Evolutionary conservation across 2,329 filamentous ascomycete genomes (phyloP), one percentile per base, ranked within the genome.

Genomic region (Colletotrichum destructivum): DNA sequence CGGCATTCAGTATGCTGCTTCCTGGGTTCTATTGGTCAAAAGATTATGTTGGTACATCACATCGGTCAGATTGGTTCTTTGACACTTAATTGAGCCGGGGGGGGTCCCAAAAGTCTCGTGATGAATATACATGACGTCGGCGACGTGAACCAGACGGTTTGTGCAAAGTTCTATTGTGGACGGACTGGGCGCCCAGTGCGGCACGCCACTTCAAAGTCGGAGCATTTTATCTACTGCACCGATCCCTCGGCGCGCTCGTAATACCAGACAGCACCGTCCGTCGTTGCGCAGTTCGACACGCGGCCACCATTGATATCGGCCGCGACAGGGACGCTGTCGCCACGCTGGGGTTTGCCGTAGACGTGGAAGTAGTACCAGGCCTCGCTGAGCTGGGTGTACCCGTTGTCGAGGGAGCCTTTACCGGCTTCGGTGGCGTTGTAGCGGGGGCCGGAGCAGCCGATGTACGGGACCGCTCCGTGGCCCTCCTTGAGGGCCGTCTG

Each of bases 301-400:
- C 81, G 83, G 5, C 85, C 84, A 0, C 86, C 88, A 66, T 87
- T 85, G 3, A 85, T 82, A 65, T 81, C 80, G 9, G 82, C 82
- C n/a, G 80, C 77, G 12, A 85, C 77, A 6, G 85, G 83, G 31
- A 87, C 76, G 12, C 81, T 84, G 51, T 86, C 79, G 2, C 82
- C 83, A 66, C 85, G 81, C 81, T 92, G 91, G 8, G 89, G 86
- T 18, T 84, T 79, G 4, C 90, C 90, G 66, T 84, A 85, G 63
- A 88, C 87, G 79, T 92, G 87, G 78, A 88, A 85, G 76, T 91
- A 92, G 77, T 92, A 93, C 90, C 90, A 93, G 15, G 91, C 84
- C 84, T 93, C 91, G 70, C 79, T 86, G 59, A 93, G 75, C 42
- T 86, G 83, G 1, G 89, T 92, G 73, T 82, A 81, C 2, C 91